Base-by-base conservation (phyloP, 768 basidiomycete genomes). In the Xerocomus brunneocitrinus region DNA sequence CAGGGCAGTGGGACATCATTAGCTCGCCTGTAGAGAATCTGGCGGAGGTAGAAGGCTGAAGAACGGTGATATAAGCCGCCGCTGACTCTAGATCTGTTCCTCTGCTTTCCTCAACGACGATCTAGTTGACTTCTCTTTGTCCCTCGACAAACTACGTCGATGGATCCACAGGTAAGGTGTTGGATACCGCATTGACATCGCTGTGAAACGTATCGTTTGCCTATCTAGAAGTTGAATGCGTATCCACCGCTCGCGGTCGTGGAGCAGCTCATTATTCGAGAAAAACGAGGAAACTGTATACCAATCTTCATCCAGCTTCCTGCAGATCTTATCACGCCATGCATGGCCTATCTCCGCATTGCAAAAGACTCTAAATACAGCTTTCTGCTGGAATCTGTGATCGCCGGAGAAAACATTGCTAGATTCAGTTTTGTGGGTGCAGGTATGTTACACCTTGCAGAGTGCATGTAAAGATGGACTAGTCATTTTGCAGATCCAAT, bases 401-500 rank as follows among this genome's bases (percentile, higher is more conserved):
- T 91, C 28, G 88, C 82, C 28, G 95, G 94, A 39, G 92, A 97
- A 75, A 91, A 83, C 66, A 74, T 95, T 45, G 94, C 89, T 32
- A 83, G 97, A 49, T 99, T 95, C 72, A 93, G 91, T 64, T 98
- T 98, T 72, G 88, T 99, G 55, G 97, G 97, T 36, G 85, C 94
- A 68, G 91, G 95, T 95, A 66, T 64, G 79, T 74, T 69, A 32
- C 9, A 32, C 52, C 41, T 36, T 34, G 50, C 38, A 31, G 49
- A 50, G 19, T 34, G 25, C 42, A 24, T 8, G 35, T 41, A 45
- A 40, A 28, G 34, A 19, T 34, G 25, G 30, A 55, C 45, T 52
- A 14, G 40, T 14, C 32, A 10, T 40, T 39, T 42, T 41, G 28
- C 62, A 97, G 97, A 98, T 72, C 97, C 97, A 12, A 79, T 94